Conservation (phyloP, 768 basidiomycete species). For the Rhizopogon salebrosus region DNA sequence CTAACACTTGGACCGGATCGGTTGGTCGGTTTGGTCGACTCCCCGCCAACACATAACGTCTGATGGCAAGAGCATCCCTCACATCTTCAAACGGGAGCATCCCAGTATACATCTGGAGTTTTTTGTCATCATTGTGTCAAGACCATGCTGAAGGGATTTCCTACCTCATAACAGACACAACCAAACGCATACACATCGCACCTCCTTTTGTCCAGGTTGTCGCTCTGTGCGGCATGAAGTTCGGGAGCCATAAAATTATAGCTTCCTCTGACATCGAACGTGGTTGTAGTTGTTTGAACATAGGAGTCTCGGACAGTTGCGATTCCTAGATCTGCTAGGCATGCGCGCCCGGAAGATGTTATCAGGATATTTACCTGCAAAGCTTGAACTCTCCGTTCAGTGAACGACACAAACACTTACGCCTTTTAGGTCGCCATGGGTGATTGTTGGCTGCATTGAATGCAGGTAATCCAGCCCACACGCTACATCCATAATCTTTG, state of each 20-base stretch:
- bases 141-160: background rate
- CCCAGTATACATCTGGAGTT: slow-evolving; percentile 3
- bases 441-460: slow-evolving; percentile 32
- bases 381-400: background rate
- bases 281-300: slow-evolving; percentile 6
- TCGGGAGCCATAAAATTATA: slow-evolving; percentile 22
- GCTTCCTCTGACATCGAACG: slow-evolving; percentile 13
- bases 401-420: slow-evolving; percentile 10
- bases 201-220: slow-evolving; percentile 18
- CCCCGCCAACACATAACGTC: accelerated
- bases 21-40: background rate
- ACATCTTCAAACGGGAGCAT: background rate
- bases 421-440: slow-evolving; percentile 27
- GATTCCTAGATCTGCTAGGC: slow-evolving; percentile 48
- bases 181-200: slow-evolving; percentile 39
- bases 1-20: background rate
- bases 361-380: slow-evolving; percentile 44
- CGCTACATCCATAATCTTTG: slow-evolving; percentile 38
- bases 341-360: slow-evolving; percentile 34
- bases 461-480: slow-evolving; percentile 41
- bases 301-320: slow-evolving; percentile 12
- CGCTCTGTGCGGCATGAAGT: slow-evolving; percentile 2
- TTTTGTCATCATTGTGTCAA: background rate
- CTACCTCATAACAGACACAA: slow-evolving; percentile 36
- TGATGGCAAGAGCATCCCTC: no score